phyloP scores from a whole-genome alignment of 2,329 filamentous ascomycete species.

The Incumbomyces lentus region DNA sequence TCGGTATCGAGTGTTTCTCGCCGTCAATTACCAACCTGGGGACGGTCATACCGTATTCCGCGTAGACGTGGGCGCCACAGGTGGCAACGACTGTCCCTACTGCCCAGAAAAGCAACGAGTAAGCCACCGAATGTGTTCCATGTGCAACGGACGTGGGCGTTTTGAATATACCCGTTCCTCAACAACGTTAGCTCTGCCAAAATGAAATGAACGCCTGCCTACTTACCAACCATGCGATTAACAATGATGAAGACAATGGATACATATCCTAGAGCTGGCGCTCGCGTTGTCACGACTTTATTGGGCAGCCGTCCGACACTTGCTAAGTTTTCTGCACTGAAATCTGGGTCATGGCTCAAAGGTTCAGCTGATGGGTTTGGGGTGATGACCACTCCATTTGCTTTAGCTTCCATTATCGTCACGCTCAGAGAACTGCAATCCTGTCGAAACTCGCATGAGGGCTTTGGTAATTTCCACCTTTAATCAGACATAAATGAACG shows the following conservation, averaged over 20 bases:
- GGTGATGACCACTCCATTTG: neutral
- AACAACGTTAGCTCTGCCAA: neutral
- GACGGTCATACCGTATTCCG: conserved; percentile 43
- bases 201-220: neutral
- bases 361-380: neutral
- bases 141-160: conserved; percentile 37
- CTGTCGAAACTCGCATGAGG: neutral
- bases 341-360: neutral
- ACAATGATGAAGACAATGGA: conserved; percentile 7
- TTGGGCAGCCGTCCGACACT: neutral
- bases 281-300: conserved; percentile 7
- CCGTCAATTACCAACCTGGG: conserved; percentile 20
- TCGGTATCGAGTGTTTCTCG: conserved; percentile 5
- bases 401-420: neutral
- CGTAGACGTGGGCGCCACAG: conserved; percentile 34
- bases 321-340: conserved; percentile 2
- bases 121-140: conserved; percentile 36
- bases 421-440: neutral
- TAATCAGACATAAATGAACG: neutral
- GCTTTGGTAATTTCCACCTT: neutral
- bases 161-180: conserved; percentile 41
- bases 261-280: conserved; percentile 2
- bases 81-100: conserved; percentile 39
- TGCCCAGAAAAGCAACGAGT: conserved; percentile 41
- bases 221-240: conserved; percentile 8